A percentile compares a stretch with the other conserved stretches of the same genome.
Conservation (phyloP, 2,329 filamentous ascomycete genomes). For the Colletotrichum sp. region DNA sequence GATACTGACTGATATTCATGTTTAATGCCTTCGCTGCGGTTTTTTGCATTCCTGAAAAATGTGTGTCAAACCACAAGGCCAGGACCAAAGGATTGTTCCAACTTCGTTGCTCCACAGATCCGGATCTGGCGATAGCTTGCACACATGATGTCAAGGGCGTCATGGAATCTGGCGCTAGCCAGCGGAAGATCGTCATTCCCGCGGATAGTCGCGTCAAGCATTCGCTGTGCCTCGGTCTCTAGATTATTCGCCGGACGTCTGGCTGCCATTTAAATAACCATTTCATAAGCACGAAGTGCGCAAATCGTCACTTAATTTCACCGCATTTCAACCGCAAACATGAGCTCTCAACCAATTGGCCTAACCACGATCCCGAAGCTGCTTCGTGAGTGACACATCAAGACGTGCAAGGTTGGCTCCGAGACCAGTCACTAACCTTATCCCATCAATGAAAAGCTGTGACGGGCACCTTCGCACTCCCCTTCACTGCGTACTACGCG, state of each 20-base stretch:
- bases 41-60: background rate
- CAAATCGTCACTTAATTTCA: accelerated
- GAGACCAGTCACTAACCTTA: background rate
- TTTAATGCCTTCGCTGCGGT: background rate
- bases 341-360: conserved; percentile 1
- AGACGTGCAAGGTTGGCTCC: background rate
- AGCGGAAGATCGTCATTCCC: background rate
- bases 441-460: background rate
- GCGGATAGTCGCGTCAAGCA: background rate
- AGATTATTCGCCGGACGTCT: background rate
- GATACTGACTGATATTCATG: background rate
- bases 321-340: background rate
- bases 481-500: conserved; percentile 9
- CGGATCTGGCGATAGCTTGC: background rate
- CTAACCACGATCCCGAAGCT: conserved; percentile 6
- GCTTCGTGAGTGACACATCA: background rate
- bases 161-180: background rate
- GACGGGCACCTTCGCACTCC: conserved; percentile 2
- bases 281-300: background rate
- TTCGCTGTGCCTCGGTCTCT: background rate
- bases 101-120: background rate
- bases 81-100: background rate
- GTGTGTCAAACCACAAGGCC: background rate
- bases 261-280: background rate
- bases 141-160: background rate